Evolutionary conservation across 2,329 filamentous ascomycete species (phyloP).

Genomic region (Beauveria sp.): DNA sequence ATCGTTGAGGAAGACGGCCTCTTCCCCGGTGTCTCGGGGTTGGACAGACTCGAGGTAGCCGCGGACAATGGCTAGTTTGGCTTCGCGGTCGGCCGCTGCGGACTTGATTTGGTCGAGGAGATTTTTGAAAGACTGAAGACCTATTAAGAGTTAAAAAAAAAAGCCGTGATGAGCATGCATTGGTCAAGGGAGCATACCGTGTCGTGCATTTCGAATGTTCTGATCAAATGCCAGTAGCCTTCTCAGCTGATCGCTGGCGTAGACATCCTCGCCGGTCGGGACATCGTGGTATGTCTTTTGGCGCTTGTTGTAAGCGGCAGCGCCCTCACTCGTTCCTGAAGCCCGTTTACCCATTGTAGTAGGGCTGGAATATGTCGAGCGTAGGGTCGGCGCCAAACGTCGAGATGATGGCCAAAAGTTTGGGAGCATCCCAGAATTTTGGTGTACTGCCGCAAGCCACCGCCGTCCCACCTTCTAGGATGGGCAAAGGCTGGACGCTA

Average conservation of each 20-base stretch:
- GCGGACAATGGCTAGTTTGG: slow-evolving; percentile 51
- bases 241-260: slow-evolving; percentile 58
- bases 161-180: neutral
- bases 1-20: slow-evolving; percentile 62
- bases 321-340: slow-evolving; percentile 31
- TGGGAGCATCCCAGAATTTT: slow-evolving; percentile 23
- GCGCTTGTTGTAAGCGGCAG: slow-evolving; percentile 40
- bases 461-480: slow-evolving; percentile 22
- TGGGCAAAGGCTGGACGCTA: slow-evolving; percentile 2
- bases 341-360: slow-evolving; percentile 38
- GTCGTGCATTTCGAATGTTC: slow-evolving; percentile 58
- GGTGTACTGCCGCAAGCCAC: slow-evolving; percentile 27
- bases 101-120: slow-evolving; percentile 60
- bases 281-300: slow-evolving; percentile 49
- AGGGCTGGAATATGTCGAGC: neutral
- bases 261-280: slow-evolving; percentile 53
- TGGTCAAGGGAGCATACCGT: slow-evolving; percentile 38
- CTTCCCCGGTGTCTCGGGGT: slow-evolving; percentile 35
- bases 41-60: slow-evolving; percentile 58
- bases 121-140: slow-evolving; percentile 60
- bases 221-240: slow-evolving; percentile 64
- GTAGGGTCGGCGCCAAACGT: neutral
- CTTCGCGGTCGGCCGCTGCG: slow-evolving; percentile 32
- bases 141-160: slow-evolving; percentile 27
- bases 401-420: slow-evolving; percentile 3